A percentile compares a stretch with the other conserved stretches of the same genome.
Evolutionary conservation across 257 asterid species (phyloP).

Genomic region (Rubia yunnanensis): DNA sequence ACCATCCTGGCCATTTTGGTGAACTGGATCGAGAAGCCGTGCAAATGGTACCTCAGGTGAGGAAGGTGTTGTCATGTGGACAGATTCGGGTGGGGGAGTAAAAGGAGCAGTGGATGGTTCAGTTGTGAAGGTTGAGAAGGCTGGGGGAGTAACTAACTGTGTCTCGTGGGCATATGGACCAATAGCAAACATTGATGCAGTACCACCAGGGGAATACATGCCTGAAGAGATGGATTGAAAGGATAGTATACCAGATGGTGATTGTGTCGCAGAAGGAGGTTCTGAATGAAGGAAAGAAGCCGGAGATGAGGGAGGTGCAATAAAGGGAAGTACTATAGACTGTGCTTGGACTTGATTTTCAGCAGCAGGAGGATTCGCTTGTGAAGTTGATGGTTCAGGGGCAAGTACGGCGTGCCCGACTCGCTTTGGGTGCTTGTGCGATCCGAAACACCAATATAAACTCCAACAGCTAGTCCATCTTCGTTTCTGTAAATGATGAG

Average conservation of each 20-base stretch:
- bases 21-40: conserved; percentile 63
- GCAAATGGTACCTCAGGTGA: conserved; percentile 99
- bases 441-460: conserved; percentile 75
- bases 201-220: conserved; percentile 81
- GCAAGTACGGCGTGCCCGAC: conserved; percentile 66
- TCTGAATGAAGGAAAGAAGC: conserved; percentile 84
- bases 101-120: conserved; percentile 97
- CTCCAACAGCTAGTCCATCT: conserved; percentile 84
- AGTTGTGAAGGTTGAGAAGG: conserved; percentile 78
- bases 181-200: conserved; percentile 72
- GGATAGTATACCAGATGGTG: conserved; percentile 60
- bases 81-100: conserved; percentile 92
- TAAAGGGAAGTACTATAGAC: conserved; percentile 57
- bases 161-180: conserved; percentile 94
- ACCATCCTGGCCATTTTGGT: conserved; percentile 39
- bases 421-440: conserved; percentile 48
- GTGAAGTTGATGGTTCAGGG: conserved; percentile 45
- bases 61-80: conserved; percentile 82
- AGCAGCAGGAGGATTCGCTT: conserved; percentile 30
- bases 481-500: conserved; percentile 44
- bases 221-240: conserved; percentile 47
- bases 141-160: conserved; percentile 90
- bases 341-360: conserved; percentile 41
- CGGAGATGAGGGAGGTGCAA: conserved; percentile 96
- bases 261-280: conserved; percentile 68